Evolutionary conservation across 495 filamentous ascomycete genomes (phyloP), one percentile per base, ranked within the genome.

Genomic region (Cercophora scortea): DNA sequence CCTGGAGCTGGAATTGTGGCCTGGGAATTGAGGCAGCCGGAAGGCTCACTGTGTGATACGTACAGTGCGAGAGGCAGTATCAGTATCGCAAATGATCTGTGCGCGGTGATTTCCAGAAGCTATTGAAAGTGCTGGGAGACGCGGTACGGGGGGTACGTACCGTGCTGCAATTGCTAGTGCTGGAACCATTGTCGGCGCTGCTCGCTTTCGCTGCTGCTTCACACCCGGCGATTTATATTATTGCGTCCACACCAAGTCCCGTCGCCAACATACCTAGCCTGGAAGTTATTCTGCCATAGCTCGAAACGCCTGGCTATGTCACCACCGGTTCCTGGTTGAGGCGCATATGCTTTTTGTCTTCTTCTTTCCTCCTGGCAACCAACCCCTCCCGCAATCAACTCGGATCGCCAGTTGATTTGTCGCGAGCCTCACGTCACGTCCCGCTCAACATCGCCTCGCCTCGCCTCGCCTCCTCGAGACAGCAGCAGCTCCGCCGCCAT

Each of bases 271-370:
- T 25, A 25, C 25, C 25, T 25, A 25, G 25, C 25, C 5, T 25
- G 25, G 25, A 25, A 25, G 25, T 25, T 5, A 25, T 25, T 25
- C 25, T 44, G 42, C 11, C 45, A 40, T 38, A 45, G 41, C 50
- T 46, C 19, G 34, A 32, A 32, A 43, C 16, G 34, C 32, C 34
- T 32, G 12, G 53, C 45, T 48, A 65, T 65, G 62, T 53, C 45
- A 35, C 50, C 39, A 12, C 25, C 34, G 32, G 43, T 47, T 1
- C 49, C 49, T 33, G 17, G 47, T 32, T 65, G 60, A 65, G 60
- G 49, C 58, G 62, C 45, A 25, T 36, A 17, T 44, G 45, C 41
- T 50, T 50, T 53, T 45, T 48, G 15, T 17, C 35, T 42, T 47
- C 18, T 25, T 12, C 25, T 32, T 25, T 12, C 25, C 18, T 18